Base-by-base conservation (phyloP, 2,329 filamentous ascomycete species). In the Talaromyces atroroseus region DNA sequence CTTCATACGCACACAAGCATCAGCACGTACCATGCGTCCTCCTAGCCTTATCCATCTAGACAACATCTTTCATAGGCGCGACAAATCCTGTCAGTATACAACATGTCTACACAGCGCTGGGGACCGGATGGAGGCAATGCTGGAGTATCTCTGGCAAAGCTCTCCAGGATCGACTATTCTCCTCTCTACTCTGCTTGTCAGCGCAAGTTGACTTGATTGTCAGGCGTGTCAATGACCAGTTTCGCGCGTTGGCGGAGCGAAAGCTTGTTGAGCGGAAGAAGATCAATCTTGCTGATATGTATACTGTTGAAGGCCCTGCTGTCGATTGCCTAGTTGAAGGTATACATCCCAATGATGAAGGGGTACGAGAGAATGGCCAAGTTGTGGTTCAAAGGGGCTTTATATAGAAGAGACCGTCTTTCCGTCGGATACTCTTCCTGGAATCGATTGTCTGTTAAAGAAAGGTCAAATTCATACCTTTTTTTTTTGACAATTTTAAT, bases 281-380 rank as follows among this genome's bases (percentile, higher is more conserved):
- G 53, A 58, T 77, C n/a, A 64, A 74, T 18, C 60, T 75, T 23
- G 75, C 67, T 4, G 74, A 78, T 12, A 77, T 77, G 74, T 69
- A 71, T 47, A 34, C 5, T 7, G 1, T 2, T 1, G 26, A 46
- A 4, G 55, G 55, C 1, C 49, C 49, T 20, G 3, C 38, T 5
- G 3, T 45, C 3, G 3, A 53, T 14, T n/a, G n/a, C 14, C 24
- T 57, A 4, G 34, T 47, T 12, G 55, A 57, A 45, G 55, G 55
- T 6, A 53, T 42, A 20, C 55, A 57, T 18, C 55, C 55, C 11
- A 12, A 53, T 49, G 32, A 53, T 20, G 14, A 12, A 1, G 55
- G 55, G 20, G 7, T 57, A 57, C 45, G 20, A 49, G 10, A 48
- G 49, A 16, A 57, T 57, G 55, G 55, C 55, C 21, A 12, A 42